Evolutionary conservation across 129 eudicot genomes (phyloP).

Genomic region (Daucus carota): DH1_v3.0 NC_030381.2:27657501-27658000

Average conservation of each 20-base stretch:
- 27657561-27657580: too few relatives aligned
- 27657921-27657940: constrained; percentile 98
- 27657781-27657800: constrained; percentile 87
- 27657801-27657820: constrained; percentile 91
- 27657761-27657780: constrained; percentile 93
- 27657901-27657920: constrained; percentile 95
- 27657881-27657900: constrained; percentile 71
- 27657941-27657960: constrained; percentile 96
- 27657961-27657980: constrained; percentile 90
- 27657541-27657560: not conserved
- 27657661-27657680: not conserved
- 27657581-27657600: not conserved
- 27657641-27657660: not conserved
- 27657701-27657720: constrained; percentile 15
- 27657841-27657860: constrained; percentile 78
- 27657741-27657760: constrained; percentile 87
- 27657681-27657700: not conserved
- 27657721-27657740: constrained; percentile 97
- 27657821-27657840: constrained; percentile 70
- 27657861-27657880: constrained; percentile 92
- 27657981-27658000: constrained; percentile 92
- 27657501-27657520: not conserved
- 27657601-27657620: not conserved
- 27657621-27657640: not conserved
- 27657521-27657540: not conserved